Conservation (phyloP, 106 monocot species). For the Allium cepa region DNA sequence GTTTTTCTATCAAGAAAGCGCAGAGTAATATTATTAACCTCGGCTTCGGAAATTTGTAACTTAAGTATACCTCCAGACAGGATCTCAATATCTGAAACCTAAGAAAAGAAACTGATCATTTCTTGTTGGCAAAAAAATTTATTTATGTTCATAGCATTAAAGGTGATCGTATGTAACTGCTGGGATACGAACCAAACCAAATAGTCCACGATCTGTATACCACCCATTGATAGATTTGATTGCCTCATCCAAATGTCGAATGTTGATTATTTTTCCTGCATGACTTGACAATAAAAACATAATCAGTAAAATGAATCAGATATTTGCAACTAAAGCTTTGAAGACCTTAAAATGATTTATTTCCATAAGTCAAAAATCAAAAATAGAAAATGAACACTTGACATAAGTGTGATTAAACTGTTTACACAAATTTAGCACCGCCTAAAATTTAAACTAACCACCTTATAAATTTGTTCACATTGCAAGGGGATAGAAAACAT, state of each 20-base stretch:
- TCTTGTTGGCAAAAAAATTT: no score
- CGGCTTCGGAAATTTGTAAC: constrained; percentile 79
- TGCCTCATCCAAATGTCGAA: constrained; percentile 72
- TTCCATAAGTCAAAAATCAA: no score
- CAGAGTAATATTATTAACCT: constrained; percentile 84
- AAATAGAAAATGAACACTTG: no score
- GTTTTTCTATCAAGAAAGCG: constrained; percentile 90
- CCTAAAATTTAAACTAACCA: no score
- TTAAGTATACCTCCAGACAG: constrained; percentile 92
- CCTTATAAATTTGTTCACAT: no score
- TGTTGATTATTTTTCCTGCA: constrained; percentile 98
- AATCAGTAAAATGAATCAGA: constrained; percentile 6
- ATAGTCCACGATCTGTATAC: constrained; percentile 85
- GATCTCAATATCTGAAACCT: constrained; percentile 89
- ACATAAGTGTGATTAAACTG: no score
- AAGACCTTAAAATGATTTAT: neutral
- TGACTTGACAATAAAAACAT: constrained; percentile 48
- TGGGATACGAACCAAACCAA: constrained; percentile 67
- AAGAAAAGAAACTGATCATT: constrained; percentile 5
- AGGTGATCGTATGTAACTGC: neutral
- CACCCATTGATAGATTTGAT: constrained; percentile 89
- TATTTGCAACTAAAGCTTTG: neutral
- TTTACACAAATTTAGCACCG: no score
- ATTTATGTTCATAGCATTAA: no score
- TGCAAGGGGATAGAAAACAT: constrained; percentile 7